Evolutionary conservation across 208 protist species (phyloP).

Genomic region (Acanthamoeba castellanii): DNA sequence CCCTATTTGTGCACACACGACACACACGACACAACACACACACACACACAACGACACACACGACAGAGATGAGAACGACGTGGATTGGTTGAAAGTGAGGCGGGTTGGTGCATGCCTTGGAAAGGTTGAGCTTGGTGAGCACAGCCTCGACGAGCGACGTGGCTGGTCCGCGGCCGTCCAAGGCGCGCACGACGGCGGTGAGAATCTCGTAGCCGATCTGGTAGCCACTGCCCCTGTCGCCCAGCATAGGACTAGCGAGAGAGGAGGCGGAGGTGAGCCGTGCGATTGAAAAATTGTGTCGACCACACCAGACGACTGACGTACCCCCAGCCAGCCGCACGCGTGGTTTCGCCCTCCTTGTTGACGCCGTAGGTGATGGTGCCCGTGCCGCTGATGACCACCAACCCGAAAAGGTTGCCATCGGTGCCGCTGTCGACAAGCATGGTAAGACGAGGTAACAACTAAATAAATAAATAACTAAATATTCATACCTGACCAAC

Average conservation of each 20-base stretch:
- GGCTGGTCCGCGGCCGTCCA: neutral
- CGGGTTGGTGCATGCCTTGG: neutral
- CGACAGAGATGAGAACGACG: neutral
- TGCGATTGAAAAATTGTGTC: neutral
- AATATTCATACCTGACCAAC: neutral
- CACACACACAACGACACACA: too few relatives aligned
- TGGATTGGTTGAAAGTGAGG: too few relatives aligned
- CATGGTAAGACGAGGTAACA: neutral
- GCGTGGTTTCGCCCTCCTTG: neutral
- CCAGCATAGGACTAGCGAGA: neutral
- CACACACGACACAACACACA: neutral
- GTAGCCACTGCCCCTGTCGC: constrained; percentile 17
- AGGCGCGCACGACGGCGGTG: constrained; percentile 25
- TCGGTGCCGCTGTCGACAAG: neutral
- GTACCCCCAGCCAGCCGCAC: constrained; percentile 9
- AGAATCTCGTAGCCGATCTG: constrained; percentile 51
- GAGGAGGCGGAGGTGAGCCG: neutral
- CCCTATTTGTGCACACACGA: neutral
- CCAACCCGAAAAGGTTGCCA: constrained; percentile 28
- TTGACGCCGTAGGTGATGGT: constrained; percentile 16
- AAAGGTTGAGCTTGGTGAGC: neutral
- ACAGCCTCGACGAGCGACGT: constrained; percentile 38
- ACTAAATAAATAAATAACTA: neutral
- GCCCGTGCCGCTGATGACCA: constrained; percentile 56
- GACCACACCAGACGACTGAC: neutral